phyloP scores from a whole-genome alignment of 768 basidiomycete species.

The Hygrocybe coccinea region DNA sequence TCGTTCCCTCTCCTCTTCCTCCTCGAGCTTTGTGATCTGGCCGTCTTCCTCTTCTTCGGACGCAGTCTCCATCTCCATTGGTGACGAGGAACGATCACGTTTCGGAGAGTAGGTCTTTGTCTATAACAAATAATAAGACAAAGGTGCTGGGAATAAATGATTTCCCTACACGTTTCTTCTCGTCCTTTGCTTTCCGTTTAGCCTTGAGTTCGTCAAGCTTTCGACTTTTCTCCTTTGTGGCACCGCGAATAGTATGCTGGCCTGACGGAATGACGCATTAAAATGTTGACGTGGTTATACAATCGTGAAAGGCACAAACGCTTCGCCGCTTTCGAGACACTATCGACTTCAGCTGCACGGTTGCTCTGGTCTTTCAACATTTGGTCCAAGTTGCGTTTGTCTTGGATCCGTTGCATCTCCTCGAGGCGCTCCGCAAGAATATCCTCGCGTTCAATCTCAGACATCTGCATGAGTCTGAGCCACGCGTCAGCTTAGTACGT shows the following conservation, averaged over 20 bases:
- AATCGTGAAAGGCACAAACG: conserved; percentile 42
- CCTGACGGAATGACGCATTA: conserved; percentile 38
- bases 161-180: conserved; percentile 68
- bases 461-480: conserved; percentile 67
- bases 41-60: conserved; percentile 85
- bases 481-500: conserved; percentile 22
- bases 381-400: conserved; percentile 65
- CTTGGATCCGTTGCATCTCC: conserved; percentile 69
- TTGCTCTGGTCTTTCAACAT: conserved; percentile 65
- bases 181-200: conserved; percentile 81
- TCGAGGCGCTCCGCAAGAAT: conserved; percentile 78
- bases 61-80: conserved; percentile 84
- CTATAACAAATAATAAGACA: conserved; percentile 28
- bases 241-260: conserved; percentile 66
- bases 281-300: neutral
- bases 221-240: conserved; percentile 73
- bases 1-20: conserved; percentile 64
- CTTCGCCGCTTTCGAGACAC: conserved; percentile 69
- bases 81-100: conserved; percentile 70
- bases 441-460: conserved; percentile 86
- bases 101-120: conserved; percentile 52
- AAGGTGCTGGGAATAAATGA: neutral
- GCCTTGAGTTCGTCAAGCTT: conserved; percentile 85
- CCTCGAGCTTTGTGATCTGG: conserved; percentile 66
- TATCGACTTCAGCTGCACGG: conserved; percentile 46